These are phyloP conservation scores for Lactarius tabidus DNA, from an alignment of 768 basidiomycete genomes.

Conservation along the genomic window DNA sequence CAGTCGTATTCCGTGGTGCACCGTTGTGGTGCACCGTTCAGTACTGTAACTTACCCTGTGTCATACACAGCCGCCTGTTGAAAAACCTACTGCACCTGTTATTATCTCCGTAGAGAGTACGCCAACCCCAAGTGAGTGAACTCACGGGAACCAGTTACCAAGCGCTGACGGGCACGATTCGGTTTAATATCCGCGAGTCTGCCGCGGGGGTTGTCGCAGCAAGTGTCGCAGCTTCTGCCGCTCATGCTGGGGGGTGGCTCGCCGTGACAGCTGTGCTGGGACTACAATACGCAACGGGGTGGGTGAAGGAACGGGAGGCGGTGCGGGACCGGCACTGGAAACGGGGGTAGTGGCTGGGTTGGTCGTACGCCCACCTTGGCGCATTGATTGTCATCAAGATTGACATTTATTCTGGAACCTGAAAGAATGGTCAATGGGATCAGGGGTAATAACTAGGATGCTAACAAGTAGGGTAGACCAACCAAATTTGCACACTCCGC, in stretches of 20 bases:
- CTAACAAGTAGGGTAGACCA: constrained; percentile 25
- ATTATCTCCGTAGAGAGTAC: no score
- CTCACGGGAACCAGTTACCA: constrained; percentile 21
- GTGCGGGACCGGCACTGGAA: not conserved
- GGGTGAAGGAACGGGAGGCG: not conserved
- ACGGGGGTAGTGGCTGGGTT: not conserved
- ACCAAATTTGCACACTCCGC: constrained; percentile 87
- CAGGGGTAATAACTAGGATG: not conserved
- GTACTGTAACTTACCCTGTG: no score
- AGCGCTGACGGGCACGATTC: constrained; percentile 12
- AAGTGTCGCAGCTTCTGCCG: constrained; percentile 13
- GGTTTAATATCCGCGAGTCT: constrained; percentile 24
- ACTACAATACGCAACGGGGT: not conserved
- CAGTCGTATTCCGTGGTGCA: no score
- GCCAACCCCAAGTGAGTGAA: no score
- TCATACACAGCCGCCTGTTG: no score
- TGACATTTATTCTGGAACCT: constrained; percentile 27
- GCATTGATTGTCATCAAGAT: constrained; percentile 23
- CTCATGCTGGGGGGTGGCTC: constrained; percentile 24
- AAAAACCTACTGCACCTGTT: no score
- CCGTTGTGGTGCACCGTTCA: no score
- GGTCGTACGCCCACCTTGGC: constrained; percentile 17
- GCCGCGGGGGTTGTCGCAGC: constrained; percentile 17
- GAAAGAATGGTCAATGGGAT: not conserved
- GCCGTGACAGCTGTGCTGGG: not conserved